A percentile compares a stretch with the other conserved stretches of the same genome.
Evolutionary conservation across 176 grass and related monocot genomes (phyloP).

Genomic region (Aechmea fasciata): DNA sequence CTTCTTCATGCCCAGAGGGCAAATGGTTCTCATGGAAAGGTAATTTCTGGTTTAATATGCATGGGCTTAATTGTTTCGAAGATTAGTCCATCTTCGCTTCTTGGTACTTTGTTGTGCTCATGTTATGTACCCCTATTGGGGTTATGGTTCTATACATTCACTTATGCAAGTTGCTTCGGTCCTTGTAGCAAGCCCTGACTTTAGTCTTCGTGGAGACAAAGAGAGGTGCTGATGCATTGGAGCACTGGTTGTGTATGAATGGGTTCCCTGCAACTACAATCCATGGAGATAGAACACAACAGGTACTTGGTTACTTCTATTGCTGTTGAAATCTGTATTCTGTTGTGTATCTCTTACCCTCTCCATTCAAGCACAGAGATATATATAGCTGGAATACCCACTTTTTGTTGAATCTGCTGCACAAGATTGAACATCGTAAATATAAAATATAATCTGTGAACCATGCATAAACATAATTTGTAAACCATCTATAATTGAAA

Average conservation of each 20-base stretch:
- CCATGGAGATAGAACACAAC: slow-evolving; percentile 85
- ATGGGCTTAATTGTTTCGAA: background rate
- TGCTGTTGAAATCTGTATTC: background rate
- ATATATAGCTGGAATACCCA: too few relatives aligned
- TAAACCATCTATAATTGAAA: too few relatives aligned
- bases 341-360: background rate
- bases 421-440: too few relatives aligned
- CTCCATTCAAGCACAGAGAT: background rate
- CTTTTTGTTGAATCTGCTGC: too few relatives aligned
- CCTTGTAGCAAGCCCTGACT: slow-evolving; percentile 64
- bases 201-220: slow-evolving; percentile 97
- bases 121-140: background rate
- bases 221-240: slow-evolving; percentile 84
- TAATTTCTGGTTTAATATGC: slow-evolving; percentile 9
- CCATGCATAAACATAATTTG: too few relatives aligned
- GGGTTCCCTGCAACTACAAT: slow-evolving; percentile 92
- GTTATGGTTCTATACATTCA: background rate
- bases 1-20: slow-evolving; percentile 84
- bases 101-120: background rate
- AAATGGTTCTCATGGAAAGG: slow-evolving; percentile 79
- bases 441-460: too few relatives aligned
- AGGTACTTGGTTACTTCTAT: slow-evolving; percentile 26
- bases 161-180: slow-evolving; percentile 9
- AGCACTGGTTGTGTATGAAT: slow-evolving; percentile 84
- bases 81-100: background rate